Evolutionary conservation across 176 grass and related monocot genomes (phyloP), one percentile per base, ranked within the genome.

Genomic region (Aegilops speltoides): DNA sequence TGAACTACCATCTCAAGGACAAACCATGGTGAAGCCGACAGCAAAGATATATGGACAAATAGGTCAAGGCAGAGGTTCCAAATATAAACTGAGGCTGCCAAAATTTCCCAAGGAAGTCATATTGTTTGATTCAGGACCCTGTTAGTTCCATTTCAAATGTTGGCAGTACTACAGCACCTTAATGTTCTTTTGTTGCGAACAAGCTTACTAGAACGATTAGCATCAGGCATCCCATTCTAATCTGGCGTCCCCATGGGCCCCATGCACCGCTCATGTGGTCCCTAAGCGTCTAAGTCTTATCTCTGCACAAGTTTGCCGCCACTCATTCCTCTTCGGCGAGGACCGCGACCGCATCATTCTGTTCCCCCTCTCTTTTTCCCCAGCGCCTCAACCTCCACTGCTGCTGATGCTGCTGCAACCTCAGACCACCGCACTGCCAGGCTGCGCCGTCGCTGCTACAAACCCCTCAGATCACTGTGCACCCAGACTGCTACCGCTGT

Each of bases 11-110:
- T 80, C 38, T 40, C 37, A 12, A 80, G 37, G 10, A 28, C 61
- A 41, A 80, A 22, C 11, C 26, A 28, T 80, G 60, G 61, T 43
- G 36, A 64, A 45, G 24, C 40, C n/a, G 16, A 43, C 60, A 64
- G n/a, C 60, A 45, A 79, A 79, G 8, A 64, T 40, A 25, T 15
- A 22, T 79, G 56, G 32, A 79, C 77, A 79, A 62, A 79, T 38
- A 79, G 56, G 32, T 63, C 12, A 64, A 8, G 15, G 13, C 7
- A 16, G 13, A 24, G 23, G 34, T 41, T 63, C 34, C 57, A 65
- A 25, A 64, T 64, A 24, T 28, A 79, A 64, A 79, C 23, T 17
- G 77, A 41, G 23, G 14, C 23, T 14, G 34, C 7, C 14, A 4
- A 41, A 61, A 16, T n/a, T 43, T 64, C 36, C 34, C 59, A 40